These are phyloP conservation scores for Verticillium longisporum DNA, from an alignment of 2,329 filamentous ascomycete species.

Conservation along the genomic window DNA sequence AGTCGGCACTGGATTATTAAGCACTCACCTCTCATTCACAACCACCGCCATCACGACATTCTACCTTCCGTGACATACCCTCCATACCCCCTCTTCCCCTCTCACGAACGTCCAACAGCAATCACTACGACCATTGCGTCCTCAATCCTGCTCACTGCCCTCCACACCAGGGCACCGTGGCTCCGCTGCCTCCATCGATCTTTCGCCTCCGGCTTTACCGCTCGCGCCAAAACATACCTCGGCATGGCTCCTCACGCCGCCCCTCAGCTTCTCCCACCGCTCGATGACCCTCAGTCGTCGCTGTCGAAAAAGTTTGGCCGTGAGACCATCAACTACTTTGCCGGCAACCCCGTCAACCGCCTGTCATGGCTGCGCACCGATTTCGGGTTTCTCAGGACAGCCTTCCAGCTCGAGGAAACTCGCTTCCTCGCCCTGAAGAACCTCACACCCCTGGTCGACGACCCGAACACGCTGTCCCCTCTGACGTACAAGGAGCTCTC, in stretches of 20 bases:
- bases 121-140: neutral
- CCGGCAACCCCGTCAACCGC: slow-evolving; percentile 70
- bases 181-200: neutral
- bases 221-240: neutral
- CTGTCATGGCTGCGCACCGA: slow-evolving; percentile 71
- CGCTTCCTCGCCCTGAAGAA: slow-evolving; percentile 74
- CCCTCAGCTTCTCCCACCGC: slow-evolving; percentile 35
- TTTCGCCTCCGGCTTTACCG: neutral
- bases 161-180: neutral
- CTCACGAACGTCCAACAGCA: neutral
- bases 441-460: slow-evolving; percentile 62
- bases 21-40: neutral
- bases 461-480: slow-evolving; percentile 15
- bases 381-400: slow-evolving; percentile 60
- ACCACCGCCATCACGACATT: neutral
- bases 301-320: slow-evolving; percentile 70
- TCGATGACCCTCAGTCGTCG: slow-evolving; percentile 53
- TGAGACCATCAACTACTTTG: slow-evolving; percentile 79
- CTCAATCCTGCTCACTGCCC: neutral
- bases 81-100: neutral
- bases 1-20: neutral
- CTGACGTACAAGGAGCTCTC: slow-evolving; percentile 63
- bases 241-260: slow-evolving; percentile 18
- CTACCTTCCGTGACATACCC: neutral
- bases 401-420: slow-evolving; percentile 58